Evolutionary conservation across 345 rosid species (phyloP).

Genomic region (Heritiera littoralis): DNA sequence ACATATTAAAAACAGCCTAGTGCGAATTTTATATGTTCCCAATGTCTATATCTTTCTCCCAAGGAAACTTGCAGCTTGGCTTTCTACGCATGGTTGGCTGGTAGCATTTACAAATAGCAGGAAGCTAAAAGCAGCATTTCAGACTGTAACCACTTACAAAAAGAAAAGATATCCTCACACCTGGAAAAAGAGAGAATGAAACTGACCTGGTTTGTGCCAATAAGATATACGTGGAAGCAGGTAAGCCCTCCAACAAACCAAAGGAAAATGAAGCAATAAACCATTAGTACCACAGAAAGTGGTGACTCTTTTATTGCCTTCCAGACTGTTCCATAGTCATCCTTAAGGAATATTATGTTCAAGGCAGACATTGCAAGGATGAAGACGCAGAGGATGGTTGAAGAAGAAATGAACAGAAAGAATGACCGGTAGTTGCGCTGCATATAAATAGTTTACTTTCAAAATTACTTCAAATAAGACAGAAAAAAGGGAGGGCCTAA

Average conservation of each 20-base stretch:
- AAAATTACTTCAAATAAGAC: background rate
- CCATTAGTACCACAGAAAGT: slow-evolving; percentile 47
- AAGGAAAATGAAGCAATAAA: slow-evolving; percentile 51
- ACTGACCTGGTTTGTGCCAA: slow-evolving; percentile 55
- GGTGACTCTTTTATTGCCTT: slow-evolving; percentile 54
- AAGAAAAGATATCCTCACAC: background rate
- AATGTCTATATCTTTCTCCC: no score
- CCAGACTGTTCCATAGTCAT: slow-evolving; percentile 41
- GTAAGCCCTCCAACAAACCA: slow-evolving; percentile 65
- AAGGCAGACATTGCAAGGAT: slow-evolving; percentile 50
- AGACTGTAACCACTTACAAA: background rate
- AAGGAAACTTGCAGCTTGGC: no score
- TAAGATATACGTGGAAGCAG: slow-evolving; percentile 55
- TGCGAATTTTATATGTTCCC: no score
- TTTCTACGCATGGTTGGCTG: background rate
- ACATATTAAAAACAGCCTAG: no score
- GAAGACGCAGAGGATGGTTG: slow-evolving; percentile 54
- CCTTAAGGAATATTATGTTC: slow-evolving; percentile 44
- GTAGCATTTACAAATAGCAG: background rate
- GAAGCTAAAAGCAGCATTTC: background rate
- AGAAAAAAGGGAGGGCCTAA: no score
- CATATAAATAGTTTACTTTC: slow-evolving; percentile 9
- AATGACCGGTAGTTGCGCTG: slow-evolving; percentile 65
- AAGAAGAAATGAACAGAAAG: slow-evolving; percentile 56
- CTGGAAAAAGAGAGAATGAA: background rate